Percentiles rank a stretch among this genome's conserved stretches.
phyloP scores from a whole-genome alignment of 2,329 filamentous ascomycete species.

The Dactylellina cionopaga region DNA sequence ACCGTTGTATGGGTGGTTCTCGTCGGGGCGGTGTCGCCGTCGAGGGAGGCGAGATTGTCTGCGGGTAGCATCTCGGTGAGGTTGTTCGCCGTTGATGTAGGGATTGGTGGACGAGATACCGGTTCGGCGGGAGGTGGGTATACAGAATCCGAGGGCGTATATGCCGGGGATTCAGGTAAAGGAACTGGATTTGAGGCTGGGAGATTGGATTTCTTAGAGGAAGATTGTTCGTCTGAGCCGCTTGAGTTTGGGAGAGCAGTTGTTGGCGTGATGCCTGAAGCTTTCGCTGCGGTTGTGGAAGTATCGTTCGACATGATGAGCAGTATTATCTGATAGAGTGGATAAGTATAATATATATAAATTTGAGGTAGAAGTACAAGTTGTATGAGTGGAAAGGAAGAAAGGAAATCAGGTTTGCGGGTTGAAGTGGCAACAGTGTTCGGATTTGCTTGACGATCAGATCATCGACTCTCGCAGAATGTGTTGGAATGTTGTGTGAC shows the following conservation, averaged over 20 bases:
- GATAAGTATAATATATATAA: background rate
- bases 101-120: slow-evolving; percentile 26
- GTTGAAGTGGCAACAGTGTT: slow-evolving; percentile 28
- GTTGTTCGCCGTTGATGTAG: slow-evolving; percentile 36
- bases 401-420: slow-evolving; percentile 4
- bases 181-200: slow-evolving; percentile 46
- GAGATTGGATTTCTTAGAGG: slow-evolving; percentile 33
- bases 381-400: background rate
- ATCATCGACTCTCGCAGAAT: slow-evolving; percentile 35
- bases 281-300: slow-evolving; percentile 43
- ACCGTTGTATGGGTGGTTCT: slow-evolving; percentile 34
- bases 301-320: slow-evolving; percentile 26
- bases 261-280: slow-evolving; percentile 43
- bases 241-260: slow-evolving; percentile 27
- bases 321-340: background rate
- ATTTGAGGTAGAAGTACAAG: background rate
- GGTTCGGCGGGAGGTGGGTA: slow-evolving; percentile 45
- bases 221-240: slow-evolving; percentile 2
- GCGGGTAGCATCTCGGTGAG: slow-evolving; percentile 34
- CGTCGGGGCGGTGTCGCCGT: slow-evolving; percentile 36
- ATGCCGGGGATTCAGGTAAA: slow-evolving; percentile 40
- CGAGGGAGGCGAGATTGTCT: slow-evolving; percentile 22
- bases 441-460: slow-evolving; percentile 8
- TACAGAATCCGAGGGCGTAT: slow-evolving; percentile 34
- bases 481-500: slow-evolving; percentile 52